These are phyloP conservation scores for Pseudopyricularia javanii DNA, from an alignment of 2,329 filamentous ascomycete species.

Conservation along the genomic window DNA sequence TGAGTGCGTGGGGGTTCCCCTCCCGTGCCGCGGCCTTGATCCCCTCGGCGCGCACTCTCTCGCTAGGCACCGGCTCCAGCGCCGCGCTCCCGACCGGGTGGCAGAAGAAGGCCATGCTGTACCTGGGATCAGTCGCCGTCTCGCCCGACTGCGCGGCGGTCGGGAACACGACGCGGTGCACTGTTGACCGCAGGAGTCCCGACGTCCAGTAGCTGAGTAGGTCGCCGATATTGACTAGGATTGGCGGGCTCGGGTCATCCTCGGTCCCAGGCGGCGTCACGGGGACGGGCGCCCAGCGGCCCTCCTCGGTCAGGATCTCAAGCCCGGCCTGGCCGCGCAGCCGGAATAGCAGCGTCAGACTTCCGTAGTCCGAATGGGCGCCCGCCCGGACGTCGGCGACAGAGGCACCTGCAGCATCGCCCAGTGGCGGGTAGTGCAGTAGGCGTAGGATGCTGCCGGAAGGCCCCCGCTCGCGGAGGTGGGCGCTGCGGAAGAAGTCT, in stretches of 20 bases:
- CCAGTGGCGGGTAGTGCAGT: slow-evolving; percentile 57
- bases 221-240: slow-evolving; percentile 67
- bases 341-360: slow-evolving; percentile 69
- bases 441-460: slow-evolving; percentile 54
- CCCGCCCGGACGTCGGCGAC: slow-evolving; percentile 66
- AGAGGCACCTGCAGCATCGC: slow-evolving; percentile 21
- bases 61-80: slow-evolving; percentile 48
- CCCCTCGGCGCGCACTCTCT: slow-evolving; percentile 29
- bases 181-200: slow-evolving; percentile 72
- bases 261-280: slow-evolving; percentile 52
- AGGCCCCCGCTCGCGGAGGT: slow-evolving; percentile 28
- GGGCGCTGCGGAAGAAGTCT: slow-evolving; percentile 42
- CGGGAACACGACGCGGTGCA: slow-evolving; percentile 76
- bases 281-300: slow-evolving; percentile 49
- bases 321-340: slow-evolving; percentile 74
- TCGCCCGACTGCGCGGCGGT: slow-evolving; percentile 24
- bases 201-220: slow-evolving; percentile 79
- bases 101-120: slow-evolving; percentile 58
- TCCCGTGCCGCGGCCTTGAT: slow-evolving; percentile 13
- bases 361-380: slow-evolving; percentile 81
- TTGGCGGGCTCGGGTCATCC: slow-evolving; percentile 50
- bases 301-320: slow-evolving; percentile 57
- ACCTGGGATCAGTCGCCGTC: slow-evolving; percentile 37
- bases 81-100: slow-evolving; percentile 43
- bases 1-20: slow-evolving; percentile 35